These are phyloP conservation scores for Coccomyxa sp. DNA, from an alignment of 139 green algal genomes.

Conservation along the genomic window DNA sequence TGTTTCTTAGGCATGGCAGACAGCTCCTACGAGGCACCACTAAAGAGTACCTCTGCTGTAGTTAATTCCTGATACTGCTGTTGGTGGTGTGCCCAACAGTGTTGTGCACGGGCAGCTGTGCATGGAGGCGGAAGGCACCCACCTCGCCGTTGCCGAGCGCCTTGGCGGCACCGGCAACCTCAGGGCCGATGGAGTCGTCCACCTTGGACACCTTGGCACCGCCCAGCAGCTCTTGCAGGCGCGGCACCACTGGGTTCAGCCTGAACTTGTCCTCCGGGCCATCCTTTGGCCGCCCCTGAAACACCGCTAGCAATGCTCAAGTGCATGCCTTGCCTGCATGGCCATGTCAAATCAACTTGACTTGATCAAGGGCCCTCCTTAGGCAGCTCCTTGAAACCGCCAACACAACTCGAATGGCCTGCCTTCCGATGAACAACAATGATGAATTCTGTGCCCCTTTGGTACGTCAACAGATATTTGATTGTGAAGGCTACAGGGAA, in stretches of 20 bases:
- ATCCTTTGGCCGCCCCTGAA: constrained; percentile 90
- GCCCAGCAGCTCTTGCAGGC: constrained; percentile 87
- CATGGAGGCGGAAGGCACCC: not conserved
- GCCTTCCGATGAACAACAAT: too few relatives aligned
- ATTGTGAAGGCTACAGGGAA: too few relatives aligned
- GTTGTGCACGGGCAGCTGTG: too few relatives aligned
- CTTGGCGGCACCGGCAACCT: constrained; percentile 67
- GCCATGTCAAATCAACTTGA: not conserved
- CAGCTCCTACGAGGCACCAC: too few relatives aligned
- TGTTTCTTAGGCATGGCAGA: too few relatives aligned
- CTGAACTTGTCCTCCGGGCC: constrained; percentile 93
- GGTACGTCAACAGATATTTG: too few relatives aligned
- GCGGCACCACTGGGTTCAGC: constrained; percentile 53
- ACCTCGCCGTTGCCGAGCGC: constrained; percentile 77
- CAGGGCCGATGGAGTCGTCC: constrained; percentile 92
- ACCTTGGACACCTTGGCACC: constrained; percentile 76
- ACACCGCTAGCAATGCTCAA: not conserved
- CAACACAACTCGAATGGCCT: not conserved
- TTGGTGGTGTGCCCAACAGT: too few relatives aligned
- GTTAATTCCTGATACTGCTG: too few relatives aligned
- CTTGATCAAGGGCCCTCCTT: not conserved
- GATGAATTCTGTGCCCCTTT: too few relatives aligned
- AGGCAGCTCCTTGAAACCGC: not conserved
- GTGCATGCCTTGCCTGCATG: not conserved
- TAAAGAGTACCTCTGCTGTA: too few relatives aligned